Conservation (phyloP, 495 filamentous ascomycete species). For the Penicillium maclennaniae region DNA sequence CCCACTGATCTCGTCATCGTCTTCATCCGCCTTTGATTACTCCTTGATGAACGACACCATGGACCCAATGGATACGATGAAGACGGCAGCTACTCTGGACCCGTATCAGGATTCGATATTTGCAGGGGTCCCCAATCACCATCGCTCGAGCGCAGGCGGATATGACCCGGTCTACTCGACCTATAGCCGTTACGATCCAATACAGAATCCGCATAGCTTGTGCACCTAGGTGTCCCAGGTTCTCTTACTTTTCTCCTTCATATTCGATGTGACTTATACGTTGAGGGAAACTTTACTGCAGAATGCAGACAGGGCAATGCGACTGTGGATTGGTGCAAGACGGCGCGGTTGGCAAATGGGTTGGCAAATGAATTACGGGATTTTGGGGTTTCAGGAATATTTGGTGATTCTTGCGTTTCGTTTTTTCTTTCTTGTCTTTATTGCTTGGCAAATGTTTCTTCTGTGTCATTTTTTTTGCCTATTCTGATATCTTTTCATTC, state of each 20-base stretch:
- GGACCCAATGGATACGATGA: slow-evolving; percentile 41
- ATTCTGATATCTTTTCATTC: neutral
- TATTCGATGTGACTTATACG: slow-evolving; percentile 5
- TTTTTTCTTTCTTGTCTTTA: slow-evolving; percentile 8
- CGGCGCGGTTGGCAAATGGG: slow-evolving; percentile 14
- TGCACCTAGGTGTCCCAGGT: slow-evolving; percentile 26
- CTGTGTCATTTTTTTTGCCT: neutral
- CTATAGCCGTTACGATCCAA: slow-evolving; percentile 32
- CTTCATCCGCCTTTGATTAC: slow-evolving; percentile 41
- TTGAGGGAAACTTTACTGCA: slow-evolving; percentile 4
- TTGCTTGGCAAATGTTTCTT: neutral
- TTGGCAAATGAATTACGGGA: slow-evolving; percentile 2
- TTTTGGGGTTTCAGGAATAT: slow-evolving; percentile 6
- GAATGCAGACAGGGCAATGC: slow-evolving; percentile 12
- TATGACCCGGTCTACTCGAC: slow-evolving; percentile 38
- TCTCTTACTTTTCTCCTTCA: slow-evolving; percentile 13
- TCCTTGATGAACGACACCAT: slow-evolving; percentile 38
- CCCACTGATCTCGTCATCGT: slow-evolving; percentile 43
- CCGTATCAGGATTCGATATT: slow-evolving; percentile 36
- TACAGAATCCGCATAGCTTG: slow-evolving; percentile 33
- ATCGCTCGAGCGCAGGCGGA: slow-evolving; percentile 25
- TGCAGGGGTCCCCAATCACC: slow-evolving; percentile 17
- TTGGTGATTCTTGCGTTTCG: no score
- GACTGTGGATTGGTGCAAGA: slow-evolving; percentile 28
- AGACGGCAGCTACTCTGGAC: slow-evolving; percentile 30